phyloP scores from a whole-genome alignment of 2,329 filamentous ascomycete species.

The Aspergillus hiratsukae region DNA sequence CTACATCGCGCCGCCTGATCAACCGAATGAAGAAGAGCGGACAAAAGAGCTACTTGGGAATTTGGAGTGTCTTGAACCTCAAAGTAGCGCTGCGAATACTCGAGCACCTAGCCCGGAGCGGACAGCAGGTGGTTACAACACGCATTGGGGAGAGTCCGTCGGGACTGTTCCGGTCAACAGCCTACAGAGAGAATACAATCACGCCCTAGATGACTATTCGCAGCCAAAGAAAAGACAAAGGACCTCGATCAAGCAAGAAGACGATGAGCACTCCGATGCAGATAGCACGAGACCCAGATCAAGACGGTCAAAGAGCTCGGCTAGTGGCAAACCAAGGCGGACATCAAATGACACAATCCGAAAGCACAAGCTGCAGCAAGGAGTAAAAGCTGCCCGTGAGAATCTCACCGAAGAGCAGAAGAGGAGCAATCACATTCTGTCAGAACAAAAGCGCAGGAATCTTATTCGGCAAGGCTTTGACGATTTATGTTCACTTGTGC shows the following conservation, averaged over 20 bases:
- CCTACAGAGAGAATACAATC: constrained; percentile 12
- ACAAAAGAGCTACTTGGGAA: constrained; percentile 53
- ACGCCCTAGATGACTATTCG: constrained; percentile 18
- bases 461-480: constrained; percentile 79
- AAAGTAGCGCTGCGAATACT: constrained; percentile 57
- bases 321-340: constrained; percentile 25
- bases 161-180: constrained; percentile 6
- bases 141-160: constrained; percentile 13
- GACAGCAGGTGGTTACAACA: constrained; percentile 12
- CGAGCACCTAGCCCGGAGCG: constrained; percentile 53
- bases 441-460: constrained; percentile 80
- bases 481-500: constrained; percentile 71
- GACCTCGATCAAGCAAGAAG: constrained; percentile 37
- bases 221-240: constrained; percentile 32
- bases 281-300: constrained; percentile 35
- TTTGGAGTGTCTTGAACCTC: constrained; percentile 55
- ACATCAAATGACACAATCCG: constrained; percentile 35
- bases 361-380: constrained; percentile 27
- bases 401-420: constrained; percentile 75
- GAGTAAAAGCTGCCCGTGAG: constrained; percentile 44
- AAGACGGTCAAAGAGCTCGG: constrained; percentile 48
- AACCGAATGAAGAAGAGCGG: constrained; percentile 56
- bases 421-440: constrained; percentile 78
- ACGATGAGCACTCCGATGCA: constrained; percentile 34
- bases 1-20: constrained; percentile 55